Base-by-base conservation (phyloP, 2,329 filamentous ascomycete genomes). In the Monosporascus sp. region DNA sequence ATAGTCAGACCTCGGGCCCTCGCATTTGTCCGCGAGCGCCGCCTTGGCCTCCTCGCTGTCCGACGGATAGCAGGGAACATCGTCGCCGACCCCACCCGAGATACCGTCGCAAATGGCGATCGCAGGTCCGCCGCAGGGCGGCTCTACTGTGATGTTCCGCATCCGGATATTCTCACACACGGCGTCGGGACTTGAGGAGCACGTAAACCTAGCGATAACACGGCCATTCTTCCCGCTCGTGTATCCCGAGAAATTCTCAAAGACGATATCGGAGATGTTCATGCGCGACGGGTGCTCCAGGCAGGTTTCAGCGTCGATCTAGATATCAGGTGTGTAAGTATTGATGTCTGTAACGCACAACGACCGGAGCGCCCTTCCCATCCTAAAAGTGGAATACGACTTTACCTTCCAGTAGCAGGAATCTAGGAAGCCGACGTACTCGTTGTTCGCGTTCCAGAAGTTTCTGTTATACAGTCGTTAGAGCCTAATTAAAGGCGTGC, bases 381-480 rank as follows among this genome's bases (percentile, higher is more conserved):
- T 0, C 9, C 9, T 11, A 11, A 31, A 9, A 9, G 20, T 26
- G 4, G 14, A 17, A 26, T 31, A 31, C 9, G 1, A 57, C 70
- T 75, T 75, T 56, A 82, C 71, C 55, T 84, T 78, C 66, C 84
- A 85, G 67, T 85, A 85, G 68, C 82, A 85, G 27, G 81, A 81
- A 60, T 85, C 82, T 6, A 86, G 68, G 37, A 82, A 79, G 19
- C 82, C 73, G 0, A 79, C 75, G 55, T 77, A 75, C 58, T 85
- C 81, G 22, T 80, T 82, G 56, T 82, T 80, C 22, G 78, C 79
- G 41, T 81, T 74, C 66, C 76, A 78, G 59, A 85, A 78, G 66
- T 84, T 80, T 38, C 65, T 80, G 74, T 31, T 0, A 5, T 31
- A 1, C 11, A 4, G 3, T 7, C 3, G 14, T 57, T 14, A 51